A percentile compares a stretch with the other conserved stretches of the same genome.
These are phyloP conservation scores for Fusarium buxicola DNA, from an alignment of 2,329 filamentous ascomycete genomes.

Conservation along the genomic window DNA sequence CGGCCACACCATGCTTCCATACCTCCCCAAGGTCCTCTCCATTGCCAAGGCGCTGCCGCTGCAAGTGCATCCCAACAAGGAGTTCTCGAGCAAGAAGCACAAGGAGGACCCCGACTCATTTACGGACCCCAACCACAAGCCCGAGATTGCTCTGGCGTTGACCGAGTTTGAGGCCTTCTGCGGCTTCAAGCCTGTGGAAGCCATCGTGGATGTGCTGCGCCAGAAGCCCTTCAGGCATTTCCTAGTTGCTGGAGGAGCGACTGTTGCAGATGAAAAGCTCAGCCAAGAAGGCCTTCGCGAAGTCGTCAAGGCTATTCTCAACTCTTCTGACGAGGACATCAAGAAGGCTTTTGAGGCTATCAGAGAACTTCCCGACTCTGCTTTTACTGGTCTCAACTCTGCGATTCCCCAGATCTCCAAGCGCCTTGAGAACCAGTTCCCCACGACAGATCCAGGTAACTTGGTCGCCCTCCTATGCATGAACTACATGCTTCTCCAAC, in stretches of 20 bases:
- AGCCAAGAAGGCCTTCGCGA: constrained; percentile 64
- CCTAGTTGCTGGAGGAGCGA: constrained; percentile 26
- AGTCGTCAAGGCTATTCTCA: constrained; percentile 64
- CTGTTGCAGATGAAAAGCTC: constrained; percentile 51
- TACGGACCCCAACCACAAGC: constrained; percentile 81
- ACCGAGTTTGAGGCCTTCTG: constrained; percentile 80
- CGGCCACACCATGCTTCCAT: constrained; percentile 72
- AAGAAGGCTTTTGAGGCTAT: constrained; percentile 37
- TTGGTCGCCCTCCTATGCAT: constrained; percentile 78
- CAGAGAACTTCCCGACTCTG: constrained; percentile 55
- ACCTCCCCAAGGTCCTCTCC: constrained; percentile 79
- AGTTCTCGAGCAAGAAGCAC: constrained; percentile 73
- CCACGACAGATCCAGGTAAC: constrained; percentile 71
- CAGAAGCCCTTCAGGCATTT: constrained; percentile 51
- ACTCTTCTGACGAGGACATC: constrained; percentile 58
- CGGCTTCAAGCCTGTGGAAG: constrained; percentile 74
- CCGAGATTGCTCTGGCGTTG: constrained; percentile 80
- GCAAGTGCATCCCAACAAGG: constrained; percentile 79
- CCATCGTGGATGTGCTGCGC: constrained; percentile 69
- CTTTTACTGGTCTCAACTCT: constrained; percentile 59
- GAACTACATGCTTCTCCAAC: constrained; percentile 76
- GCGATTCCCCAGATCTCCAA: constrained; percentile 75
- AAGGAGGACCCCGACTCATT: constrained; percentile 72
- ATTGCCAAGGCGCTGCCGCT: constrained; percentile 80
- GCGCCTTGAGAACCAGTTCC: constrained; percentile 73